A percentile compares a stretch with the other conserved stretches of the same genome.
Evolutionary conservation across 495 filamentous ascomycete genomes (phyloP).

Genomic region (Penicillium diatomitis): DNA sequence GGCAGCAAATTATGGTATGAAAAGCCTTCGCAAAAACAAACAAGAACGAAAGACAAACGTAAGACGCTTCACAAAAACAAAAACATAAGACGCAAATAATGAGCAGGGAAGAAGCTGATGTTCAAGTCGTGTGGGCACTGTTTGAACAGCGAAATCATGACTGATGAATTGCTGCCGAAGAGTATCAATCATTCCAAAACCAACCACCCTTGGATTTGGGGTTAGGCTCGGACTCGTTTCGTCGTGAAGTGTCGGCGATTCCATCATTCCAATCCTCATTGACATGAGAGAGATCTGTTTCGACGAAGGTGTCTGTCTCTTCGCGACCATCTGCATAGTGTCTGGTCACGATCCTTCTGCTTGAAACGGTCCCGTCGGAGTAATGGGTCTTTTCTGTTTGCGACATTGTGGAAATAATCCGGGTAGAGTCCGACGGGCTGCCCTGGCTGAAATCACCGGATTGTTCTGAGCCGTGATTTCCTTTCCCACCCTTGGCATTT

Average conservation of each 20-base stretch:
- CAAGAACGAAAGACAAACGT: too few relatives aligned
- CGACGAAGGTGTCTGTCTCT: conserved; percentile 42
- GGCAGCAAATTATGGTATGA: too few relatives aligned
- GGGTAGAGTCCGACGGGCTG: conserved; percentile 8
- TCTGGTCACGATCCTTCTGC: conserved; percentile 50
- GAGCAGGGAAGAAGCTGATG: neutral
- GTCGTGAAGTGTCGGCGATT: neutral
- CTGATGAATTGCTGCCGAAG: neutral
- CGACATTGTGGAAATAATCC: conserved; percentile 48
- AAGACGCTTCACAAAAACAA: too few relatives aligned
- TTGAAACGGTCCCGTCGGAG: conserved; percentile 53
- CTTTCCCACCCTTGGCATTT: conserved; percentile 23
- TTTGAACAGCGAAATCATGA: neutral
- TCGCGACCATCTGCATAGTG: conserved; percentile 56
- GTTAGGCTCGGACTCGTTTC: conserved; percentile 5
- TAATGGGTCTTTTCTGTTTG: conserved; percentile 45
- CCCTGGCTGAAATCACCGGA: neutral
- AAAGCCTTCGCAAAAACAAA: too few relatives aligned
- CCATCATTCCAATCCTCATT: neutral
- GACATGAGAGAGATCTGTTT: conserved; percentile 18
- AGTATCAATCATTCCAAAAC: conserved; percentile 32
- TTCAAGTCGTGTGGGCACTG: neutral
- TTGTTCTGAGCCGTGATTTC: conserved; percentile 21
- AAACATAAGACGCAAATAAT: too few relatives aligned
- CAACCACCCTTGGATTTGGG: conserved; percentile 28